Evolutionary conservation across 345 rosid species (phyloP), one percentile per base, ranked within the genome.

Genomic region (Aquilaria malaccensis): DNA sequence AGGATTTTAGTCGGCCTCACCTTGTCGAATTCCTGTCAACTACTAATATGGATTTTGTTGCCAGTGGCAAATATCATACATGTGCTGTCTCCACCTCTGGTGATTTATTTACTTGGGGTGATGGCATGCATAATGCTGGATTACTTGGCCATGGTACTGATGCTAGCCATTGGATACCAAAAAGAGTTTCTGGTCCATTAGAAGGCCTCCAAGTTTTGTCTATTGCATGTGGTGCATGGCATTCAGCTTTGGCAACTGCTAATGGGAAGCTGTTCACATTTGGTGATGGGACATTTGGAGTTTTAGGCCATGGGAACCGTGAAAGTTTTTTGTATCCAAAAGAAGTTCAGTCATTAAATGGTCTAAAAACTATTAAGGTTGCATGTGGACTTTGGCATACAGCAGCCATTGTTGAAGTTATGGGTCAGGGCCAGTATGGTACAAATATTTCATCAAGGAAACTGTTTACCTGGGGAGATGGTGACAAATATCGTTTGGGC

Each of bases 361-460:
- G 95, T 58, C 75, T 84, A 29, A 94, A 79, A 83, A 83, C 95
- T 32, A 47, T 85, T 33, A 88, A 88, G 78, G 96, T 94, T 58
- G 96, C 99, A 12, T 88, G 99, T 61, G 95, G 97, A 3, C 81
- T 90, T 52, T 94, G 99, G 97, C 99, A 94, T 64, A 90, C 97
- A 2, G 96, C 90, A 45, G 96, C 99, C 31, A 90, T 94, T 32
- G 96, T 94, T n/a, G 96, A 94, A 71, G 87, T 88, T 33, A 76
- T 72, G 70, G 67, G 70, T 51, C 99, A 88, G 33, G 67, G 70
- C 54, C 99, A 88, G 32, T 30, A 81, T 1, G 88, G 97, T 55
- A 46, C 76, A 22, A 81, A 56, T 61, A 33, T 67, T 48, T 69
- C 84, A 33, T 81, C 96, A 0, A 81, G 80, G 66, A 94, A 94